Evolutionary conservation across 1,139 yeast genomes (phyloP).

Genomic region (Candida sojae): DNA sequence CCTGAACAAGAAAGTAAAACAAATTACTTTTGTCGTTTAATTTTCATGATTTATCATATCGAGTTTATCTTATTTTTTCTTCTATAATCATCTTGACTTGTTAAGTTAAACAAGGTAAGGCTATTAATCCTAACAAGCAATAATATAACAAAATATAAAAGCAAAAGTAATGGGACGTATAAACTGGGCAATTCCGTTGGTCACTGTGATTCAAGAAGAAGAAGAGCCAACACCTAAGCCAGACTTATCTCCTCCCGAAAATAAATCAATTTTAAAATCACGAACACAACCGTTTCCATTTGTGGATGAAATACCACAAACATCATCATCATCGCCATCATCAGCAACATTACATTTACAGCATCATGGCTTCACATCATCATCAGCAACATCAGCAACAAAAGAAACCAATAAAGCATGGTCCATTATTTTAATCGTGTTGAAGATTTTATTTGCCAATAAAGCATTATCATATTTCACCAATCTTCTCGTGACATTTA

Average conservation of each 20-base stretch:
- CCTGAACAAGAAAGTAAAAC: too few species aligned
- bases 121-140: too few species aligned
- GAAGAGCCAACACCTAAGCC: neutral
- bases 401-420: neutral
- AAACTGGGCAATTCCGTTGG: neutral
- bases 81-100: too few species aligned
- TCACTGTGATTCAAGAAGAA: neutral
- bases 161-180: neutral
- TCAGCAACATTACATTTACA: neutral
- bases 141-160: neutral
- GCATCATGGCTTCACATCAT: neutral
- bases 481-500: neutral
- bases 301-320: neutral
- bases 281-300: constrained; percentile 1
- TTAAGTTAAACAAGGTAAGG: too few species aligned
- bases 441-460: neutral
- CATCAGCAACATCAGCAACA: neutral
- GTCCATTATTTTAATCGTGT: neutral
- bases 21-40: too few species aligned
- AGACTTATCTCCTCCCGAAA: neutral
- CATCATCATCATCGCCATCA: neutral
- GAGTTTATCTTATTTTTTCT: too few species aligned
- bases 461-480: neutral
- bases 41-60: too few species aligned
- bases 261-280: neutral